Percentiles rank a stretch among this genome's conserved stretches.
Conservation (phyloP, 2,329 filamentous ascomycete species). For the Didymella sp. region DNA sequence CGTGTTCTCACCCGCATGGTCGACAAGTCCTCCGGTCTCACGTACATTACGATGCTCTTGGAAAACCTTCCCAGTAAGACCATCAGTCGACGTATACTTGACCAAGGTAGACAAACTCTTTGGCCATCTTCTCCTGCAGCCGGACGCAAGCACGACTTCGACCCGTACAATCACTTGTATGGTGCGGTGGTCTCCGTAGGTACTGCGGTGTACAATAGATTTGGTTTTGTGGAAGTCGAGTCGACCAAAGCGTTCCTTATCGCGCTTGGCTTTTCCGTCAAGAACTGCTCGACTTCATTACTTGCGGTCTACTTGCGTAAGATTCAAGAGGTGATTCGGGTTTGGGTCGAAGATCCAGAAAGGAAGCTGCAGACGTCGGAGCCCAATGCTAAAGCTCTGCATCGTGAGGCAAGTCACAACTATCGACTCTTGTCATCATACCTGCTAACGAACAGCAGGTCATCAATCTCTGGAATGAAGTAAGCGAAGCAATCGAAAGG, state of each 20-base stretch:
- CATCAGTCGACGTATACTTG: slow-evolving; percentile 58
- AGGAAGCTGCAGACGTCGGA: slow-evolving; percentile 41
- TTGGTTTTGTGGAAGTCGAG: slow-evolving; percentile 50
- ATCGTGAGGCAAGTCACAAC: slow-evolving; percentile 37
- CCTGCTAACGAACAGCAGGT: slow-evolving; percentile 39
- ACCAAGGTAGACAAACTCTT: slow-evolving; percentile 69
- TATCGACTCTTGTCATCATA: not conserved
- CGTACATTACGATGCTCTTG: slow-evolving; percentile 48
- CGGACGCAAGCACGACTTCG: slow-evolving; percentile 48
- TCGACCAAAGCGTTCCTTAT: slow-evolving; percentile 59
- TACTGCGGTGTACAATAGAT: slow-evolving; percentile 60
- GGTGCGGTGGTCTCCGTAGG: slow-evolving; percentile 64
- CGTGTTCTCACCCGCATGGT: slow-evolving; percentile 27
- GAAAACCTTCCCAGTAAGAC: slow-evolving; percentile 47
- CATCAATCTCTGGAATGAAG: slow-evolving; percentile 49
- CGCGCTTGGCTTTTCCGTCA: slow-evolving; percentile 56
- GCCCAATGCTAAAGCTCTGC: slow-evolving; percentile 29
- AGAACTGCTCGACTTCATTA: slow-evolving; percentile 54
- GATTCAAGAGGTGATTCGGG: slow-evolving; percentile 66
- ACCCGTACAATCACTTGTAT: slow-evolving; percentile 73
- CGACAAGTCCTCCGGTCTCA: slow-evolving; percentile 27
- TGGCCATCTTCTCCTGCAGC: slow-evolving; percentile 63
- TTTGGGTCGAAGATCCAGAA: slow-evolving; percentile 68
- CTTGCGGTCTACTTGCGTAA: slow-evolving; percentile 64
- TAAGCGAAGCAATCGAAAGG: slow-evolving; percentile 62